Evolutionary conservation across 1,284 basidiomycete species (phyloP), one percentile per base, ranked within the genome.

Genomic region (Xerocomus amazonicus): DNA sequence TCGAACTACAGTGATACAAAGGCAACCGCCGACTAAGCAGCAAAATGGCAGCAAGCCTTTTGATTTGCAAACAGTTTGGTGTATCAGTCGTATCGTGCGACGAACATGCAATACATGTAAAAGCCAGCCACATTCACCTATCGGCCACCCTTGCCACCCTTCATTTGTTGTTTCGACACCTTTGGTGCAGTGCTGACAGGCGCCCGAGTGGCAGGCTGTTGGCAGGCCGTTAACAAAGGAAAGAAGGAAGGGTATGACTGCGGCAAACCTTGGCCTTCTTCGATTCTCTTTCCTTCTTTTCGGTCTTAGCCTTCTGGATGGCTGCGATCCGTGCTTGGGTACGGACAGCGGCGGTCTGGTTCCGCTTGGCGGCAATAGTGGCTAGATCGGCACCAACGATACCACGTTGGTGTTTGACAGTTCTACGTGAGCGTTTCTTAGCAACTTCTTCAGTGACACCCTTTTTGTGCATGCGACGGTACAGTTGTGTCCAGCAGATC

Each of bases 381-480:
- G 87, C 83, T 57, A 98, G 81, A 73, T 97, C 93, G 59, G 93
- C 92, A 76, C 97, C 97, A 65, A 96, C 94, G 70, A 99, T 93
- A 59, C 96, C 97, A 72, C 97, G 92, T 79, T 97, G 88, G 80
- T 94, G 88, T 82, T 99, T 99, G 69, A 98, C 92, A 58, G 92
- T 95, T 74, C 89, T 88, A 74, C 95, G 90, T 52, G 91, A 92
- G 63, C 95, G 90, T 82, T 97, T 97, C 93, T 98, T 99, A 69
- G 94, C 92, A 49, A 95, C 87, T 75, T 99, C 96, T 79, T 99
- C 96, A 48, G 94, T 94, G 72, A 99, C 84, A 73, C 95, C 96
- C 89, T 99, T 99, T 87, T 97, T 97, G 86, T 99, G 97, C 87
- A 97, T 94, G 66, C 93, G 89, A 64, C 96, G 90, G 86, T 92